Base-by-base conservation (phyloP, 805 yeast genomes). In the Lachancea thermotolerans region DNA sequence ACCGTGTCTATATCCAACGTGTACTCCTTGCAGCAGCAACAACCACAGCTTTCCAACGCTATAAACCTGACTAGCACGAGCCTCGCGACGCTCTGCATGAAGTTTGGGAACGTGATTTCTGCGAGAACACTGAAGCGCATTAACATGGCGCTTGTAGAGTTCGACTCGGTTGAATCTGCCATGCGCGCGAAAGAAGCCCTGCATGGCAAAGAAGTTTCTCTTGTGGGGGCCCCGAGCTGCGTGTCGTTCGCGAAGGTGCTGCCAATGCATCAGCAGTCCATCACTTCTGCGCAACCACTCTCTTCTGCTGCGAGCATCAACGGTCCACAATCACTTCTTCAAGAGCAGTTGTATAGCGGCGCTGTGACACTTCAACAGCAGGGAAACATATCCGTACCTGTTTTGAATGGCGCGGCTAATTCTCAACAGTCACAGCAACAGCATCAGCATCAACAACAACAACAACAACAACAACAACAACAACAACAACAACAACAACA, bases 161-260 rank as follows among this genome's bases (percentile, higher is more conserved):
- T 86, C 62, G 74, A 75, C 3, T 69, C 75, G 25, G 66, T 84
- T 5, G 95, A 87, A 42, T 69, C 79, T 29, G 95, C 99, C 8
- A 79, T 85, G 72, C 75, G 73, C 39, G 88, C 96, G 42, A 81
- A 82, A 58, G 84, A 86, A 12, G 78, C 73, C 41, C 74, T 90
- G 58, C 87, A 85, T 57, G 95, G 89, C 51, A 80, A 82, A 52
- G 96, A 91, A 57, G 71, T 91, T 34, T 65, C 69, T 1, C 76
- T 81, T 49, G 86, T 91, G 2, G 95, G 95, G 3, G 72, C 77
- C 21, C 78, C 83, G 14, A 78, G 93, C 60, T 70, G 78, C 34
- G 86, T 88, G 33, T 86, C 90, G 0, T 93, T 88, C 72, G 97
- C 96, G 3, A 85, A 83, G 57, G 76, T 88, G 29, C 56, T 64